Evolutionary conservation across 1,284 basidiomycete genomes (phyloP).

Genomic region (Leccinum solheimii): DNA sequence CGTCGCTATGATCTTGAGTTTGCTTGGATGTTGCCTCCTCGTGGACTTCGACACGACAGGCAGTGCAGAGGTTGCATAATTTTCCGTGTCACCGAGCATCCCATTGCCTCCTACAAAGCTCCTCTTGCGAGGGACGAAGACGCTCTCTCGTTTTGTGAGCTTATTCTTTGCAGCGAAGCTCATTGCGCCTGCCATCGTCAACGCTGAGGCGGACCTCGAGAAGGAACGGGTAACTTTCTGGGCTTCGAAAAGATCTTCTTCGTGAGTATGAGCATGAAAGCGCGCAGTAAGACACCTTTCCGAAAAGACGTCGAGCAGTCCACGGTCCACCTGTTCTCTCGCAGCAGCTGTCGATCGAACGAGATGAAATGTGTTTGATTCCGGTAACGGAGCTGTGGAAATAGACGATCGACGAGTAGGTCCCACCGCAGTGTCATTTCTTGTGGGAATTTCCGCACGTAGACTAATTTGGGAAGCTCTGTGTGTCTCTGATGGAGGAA

Average conservation of each 20-base stretch:
- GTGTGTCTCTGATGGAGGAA: conserved; percentile 8
- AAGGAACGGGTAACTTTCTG: conserved; percentile 47
- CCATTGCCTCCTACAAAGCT: conserved; percentile 39
- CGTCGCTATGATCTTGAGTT: conserved; percentile 44
- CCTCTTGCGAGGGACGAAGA: conserved; percentile 57
- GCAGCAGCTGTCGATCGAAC: conserved; percentile 68
- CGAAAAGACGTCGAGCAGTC: conserved; percentile 68
- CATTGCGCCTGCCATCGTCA: conserved; percentile 55
- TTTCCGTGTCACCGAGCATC: conserved; percentile 19
- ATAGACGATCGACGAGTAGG: conserved; percentile 56
- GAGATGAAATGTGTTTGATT: conserved; percentile 63
- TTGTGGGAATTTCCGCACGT: conserved; percentile 16
- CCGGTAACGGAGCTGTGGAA: conserved; percentile 46
- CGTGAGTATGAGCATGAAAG: conserved; percentile 56
- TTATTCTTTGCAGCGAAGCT: conserved; percentile 55
- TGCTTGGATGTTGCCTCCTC: conserved; percentile 43
- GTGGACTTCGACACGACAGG: conserved; percentile 20
- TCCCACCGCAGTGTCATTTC: conserved; percentile 19
- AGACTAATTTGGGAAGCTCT: conserved; percentile 12
- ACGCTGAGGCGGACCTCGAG: conserved; percentile 47
- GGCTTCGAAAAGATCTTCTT: conserved; percentile 62
- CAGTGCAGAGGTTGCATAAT: conserved; percentile 15
- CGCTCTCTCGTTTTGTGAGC: conserved; percentile 64
- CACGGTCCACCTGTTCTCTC: conserved; percentile 67
- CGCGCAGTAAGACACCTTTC: conserved; percentile 61